Evolutionary conservation across 2,329 filamentous ascomycete species (phyloP), one percentile per base, ranked within the genome.

Genomic region (Blumeriella jaapii): DNA sequence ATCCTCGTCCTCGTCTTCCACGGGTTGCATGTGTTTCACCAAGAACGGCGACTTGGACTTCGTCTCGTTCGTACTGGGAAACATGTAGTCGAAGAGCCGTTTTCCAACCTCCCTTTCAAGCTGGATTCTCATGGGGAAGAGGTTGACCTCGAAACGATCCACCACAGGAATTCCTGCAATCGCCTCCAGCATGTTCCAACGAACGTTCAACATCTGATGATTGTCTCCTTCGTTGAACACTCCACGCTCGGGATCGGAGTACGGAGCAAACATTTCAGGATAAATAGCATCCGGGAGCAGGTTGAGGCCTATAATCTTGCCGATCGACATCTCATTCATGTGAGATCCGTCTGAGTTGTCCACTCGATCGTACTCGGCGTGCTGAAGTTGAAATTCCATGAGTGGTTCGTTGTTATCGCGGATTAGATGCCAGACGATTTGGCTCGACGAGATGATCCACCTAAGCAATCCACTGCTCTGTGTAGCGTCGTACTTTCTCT

Each of bases 341-440:
- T 98, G 94, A 1, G 91, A 98, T 2, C 91, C 93, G 56, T 99
- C 91, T 15, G 82, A 86, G 54, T 96, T 95, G 61, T 98, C 91
- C 0, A 87, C 95, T 17, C 93, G 81, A 58, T 95, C 86, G 55
- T 94, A 98, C 44, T 86, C 76, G 2, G 93, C 82, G 54, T 93
- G 81, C 55, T 83, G 79, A 29, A 99, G 68, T 61, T 96, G 89
- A 46, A 98, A 76, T 57, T 99, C 89, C 30, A 93, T 82, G 13
- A 99, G 66, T 1, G 87, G 86, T 49, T 94, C 81, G 44, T 83
- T 79, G 39, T 78, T 80, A 50, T 93, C 85, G 36, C 82, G 80
- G 55, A 96, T 80, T 22, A 99, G 69, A 61, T 96, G 91, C 89
- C 91, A 98, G 9, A 95, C 89, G 46, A 98, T 91, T 55, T 98